A percentile compares a stretch with the other conserved stretches of the same genome.
Evolutionary conservation across 2,329 filamentous ascomycete species (phyloP).

Genomic region (Chaetoscypha palmicola): DNA sequence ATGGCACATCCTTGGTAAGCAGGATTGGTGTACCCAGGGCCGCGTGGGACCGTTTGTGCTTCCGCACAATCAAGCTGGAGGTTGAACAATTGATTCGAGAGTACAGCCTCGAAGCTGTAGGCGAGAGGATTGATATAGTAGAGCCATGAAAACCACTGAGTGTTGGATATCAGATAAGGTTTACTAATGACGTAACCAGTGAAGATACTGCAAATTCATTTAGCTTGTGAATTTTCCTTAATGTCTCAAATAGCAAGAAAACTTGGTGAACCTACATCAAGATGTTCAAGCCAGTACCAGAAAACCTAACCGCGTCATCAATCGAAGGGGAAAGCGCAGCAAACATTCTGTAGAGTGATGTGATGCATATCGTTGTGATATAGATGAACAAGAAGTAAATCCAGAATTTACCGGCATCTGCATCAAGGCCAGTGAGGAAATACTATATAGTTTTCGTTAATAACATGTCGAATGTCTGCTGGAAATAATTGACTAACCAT

Average conservation of each 20-base stretch:
- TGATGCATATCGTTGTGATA: constrained; percentile 53
- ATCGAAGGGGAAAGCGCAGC: constrained; percentile 57
- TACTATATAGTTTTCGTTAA: constrained; percentile 70
- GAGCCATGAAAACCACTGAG: constrained; percentile 62
- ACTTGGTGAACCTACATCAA: constrained; percentile 58
- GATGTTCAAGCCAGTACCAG: constrained; percentile 53
- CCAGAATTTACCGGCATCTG: constrained; percentile 55
- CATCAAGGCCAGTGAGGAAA: constrained; percentile 54
- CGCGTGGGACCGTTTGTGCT: constrained; percentile 51
- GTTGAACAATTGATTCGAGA: constrained; percentile 54
- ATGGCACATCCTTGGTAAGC: constrained; percentile 56
- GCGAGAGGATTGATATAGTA: constrained; percentile 38
- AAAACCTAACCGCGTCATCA: constrained; percentile 59
- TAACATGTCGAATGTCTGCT: constrained; percentile 12
- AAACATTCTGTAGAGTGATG: constrained; percentile 61
- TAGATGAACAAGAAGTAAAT: constrained; percentile 61
- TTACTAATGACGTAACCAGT: constrained; percentile 64
- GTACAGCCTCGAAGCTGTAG: constrained; percentile 57
- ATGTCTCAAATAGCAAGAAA: no score
- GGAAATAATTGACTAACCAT: constrained; percentile 30
- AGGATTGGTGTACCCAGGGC: constrained; percentile 44
- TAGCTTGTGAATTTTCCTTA: no score
- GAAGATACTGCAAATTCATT: constrained; percentile 43
- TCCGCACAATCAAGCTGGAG: constrained; percentile 50
- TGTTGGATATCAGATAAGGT: constrained; percentile 47